Percentiles rank a stretch among this genome's conserved stretches.
Evolutionary conservation across 805 yeast species (phyloP).

Genomic region (Candida glaebosa): DNA sequence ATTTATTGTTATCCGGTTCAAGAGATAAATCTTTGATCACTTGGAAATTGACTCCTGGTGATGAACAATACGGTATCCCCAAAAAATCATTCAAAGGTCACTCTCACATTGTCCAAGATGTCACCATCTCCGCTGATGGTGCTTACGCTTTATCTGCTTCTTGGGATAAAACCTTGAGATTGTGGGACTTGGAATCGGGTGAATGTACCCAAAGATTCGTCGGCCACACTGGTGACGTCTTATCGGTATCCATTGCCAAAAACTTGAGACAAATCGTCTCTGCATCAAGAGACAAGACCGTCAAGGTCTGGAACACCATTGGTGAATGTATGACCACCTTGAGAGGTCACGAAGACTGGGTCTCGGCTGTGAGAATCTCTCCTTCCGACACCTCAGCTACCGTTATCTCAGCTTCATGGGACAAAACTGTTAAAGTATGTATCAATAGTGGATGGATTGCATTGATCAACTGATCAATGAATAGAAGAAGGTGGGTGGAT

Average conservation of each 20-base stretch:
- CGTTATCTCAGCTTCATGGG: slow-evolving; percentile 98
- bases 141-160: slow-evolving; percentile 97
- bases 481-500: not conserved
- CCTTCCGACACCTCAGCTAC: slow-evolving; percentile 72
- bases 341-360: slow-evolving; percentile 98
- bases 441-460: slow-evolving; percentile 3
- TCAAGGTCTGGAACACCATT: slow-evolving; percentile 98
- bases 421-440: slow-evolving; percentile 98
- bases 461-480: not conserved
- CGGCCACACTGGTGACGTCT: slow-evolving; percentile 97
- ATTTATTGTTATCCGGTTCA: slow-evolving; percentile 95
- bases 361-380: slow-evolving; percentile 94
- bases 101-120: slow-evolving; percentile 98
- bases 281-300: slow-evolving; percentile 98
- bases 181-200: slow-evolving; percentile 96
- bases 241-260: slow-evolving; percentile 93
- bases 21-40: slow-evolving; percentile 98
- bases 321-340: slow-evolving; percentile 96
- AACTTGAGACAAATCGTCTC: slow-evolving; percentile 97
- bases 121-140: slow-evolving; percentile 97
- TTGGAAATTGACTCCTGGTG: slow-evolving; percentile 95
- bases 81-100: slow-evolving; percentile 97
- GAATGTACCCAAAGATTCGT: slow-evolving; percentile 90
- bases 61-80: slow-evolving; percentile 92
- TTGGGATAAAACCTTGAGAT: slow-evolving; percentile 99